Evolutionary conservation across 345 rosid species (phyloP), one percentile per base, ranked within the genome.

Genomic region (Dimocarpus longan): DNA sequence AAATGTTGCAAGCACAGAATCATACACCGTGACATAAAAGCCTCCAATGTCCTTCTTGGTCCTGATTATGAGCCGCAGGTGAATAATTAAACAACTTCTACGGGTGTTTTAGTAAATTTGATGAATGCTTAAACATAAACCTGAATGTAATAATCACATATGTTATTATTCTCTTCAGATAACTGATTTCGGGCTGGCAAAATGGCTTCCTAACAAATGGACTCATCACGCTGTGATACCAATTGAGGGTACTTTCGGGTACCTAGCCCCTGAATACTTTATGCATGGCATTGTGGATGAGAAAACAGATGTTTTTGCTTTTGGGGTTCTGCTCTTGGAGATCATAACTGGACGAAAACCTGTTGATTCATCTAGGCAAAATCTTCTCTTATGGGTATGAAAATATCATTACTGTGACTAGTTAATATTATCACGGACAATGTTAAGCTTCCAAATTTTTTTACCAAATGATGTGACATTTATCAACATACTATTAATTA

Each of bases 191-290:
- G 99, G 99, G 77, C 90, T 95, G 5, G 97, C 97, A 69, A 95
- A 93, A 80, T 95, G 99, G 98, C 86, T 95, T 13, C 98, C 98
- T 21, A 93, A 91, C 83, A 93, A 95, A 83, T 90, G 95, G 92
- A 95, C 96, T 67, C 96, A 93, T 87, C 97, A 92, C 69, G 94
- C 96, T 40, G 96, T 88, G 80, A 81, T 92, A 69, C 98, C 98
- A 72, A 90, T 93, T 8, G 99, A 95, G 80, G 98, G 98, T 32
- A 95, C 99, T n/a, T 95, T 95, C n/a, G 98, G 99, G 32, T 95
- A 93, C 85, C 75, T 95, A 73, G 99, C 99, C 70, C 98, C 98
- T 1, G 99, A 95, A 80, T 95, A 95, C 83, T 93, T 93, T 81
- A 88, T 95, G 98, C 90, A 95, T 63, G 99, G 99, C 75, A 88